Percentiles rank a stretch among this genome's conserved stretches.
Conservation (phyloP, 345 rosid species). For the Populus euphratica region DNA sequence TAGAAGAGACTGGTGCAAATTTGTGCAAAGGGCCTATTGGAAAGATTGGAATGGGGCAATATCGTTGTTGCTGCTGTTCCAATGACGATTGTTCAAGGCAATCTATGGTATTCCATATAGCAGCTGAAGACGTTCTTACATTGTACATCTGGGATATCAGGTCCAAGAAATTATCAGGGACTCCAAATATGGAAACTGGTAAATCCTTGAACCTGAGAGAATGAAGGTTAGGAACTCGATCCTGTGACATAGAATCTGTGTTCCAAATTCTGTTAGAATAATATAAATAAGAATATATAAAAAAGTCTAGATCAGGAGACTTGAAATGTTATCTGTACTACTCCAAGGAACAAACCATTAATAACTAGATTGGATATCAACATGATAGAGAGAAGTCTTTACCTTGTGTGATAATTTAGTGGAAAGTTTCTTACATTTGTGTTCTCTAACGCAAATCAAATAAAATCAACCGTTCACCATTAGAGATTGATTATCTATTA, state of each 20-base stretch:
- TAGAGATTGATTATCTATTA: too few relatives aligned
- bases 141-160: background rate
- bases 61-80: conserved; percentile 11
- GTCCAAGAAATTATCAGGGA: conserved; percentile 6
- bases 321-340: too few relatives aligned
- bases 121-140: conserved; percentile 17
- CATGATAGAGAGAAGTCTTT: too few relatives aligned
- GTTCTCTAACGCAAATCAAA: too few relatives aligned
- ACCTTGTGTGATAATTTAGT: too few relatives aligned
- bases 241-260: conserved; percentile 20
- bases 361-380: too few relatives aligned
- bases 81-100: conserved; percentile 29
- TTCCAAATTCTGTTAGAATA: background rate
- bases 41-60: conserved; percentile 22
- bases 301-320: background rate
- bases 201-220: conserved; percentile 28
- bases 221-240: conserved; percentile 9
- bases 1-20: conserved; percentile 17
- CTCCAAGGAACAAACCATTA: too few relatives aligned
- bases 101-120: conserved; percentile 27
- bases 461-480: too few relatives aligned
- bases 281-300: conserved; percentile 5
- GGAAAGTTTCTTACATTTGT: too few relatives aligned
- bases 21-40: conserved; percentile 37
- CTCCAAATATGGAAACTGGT: conserved; percentile 11